Conservation (phyloP, 768 basidiomycete genomes). For the Tephrocybe sp. region DNA sequence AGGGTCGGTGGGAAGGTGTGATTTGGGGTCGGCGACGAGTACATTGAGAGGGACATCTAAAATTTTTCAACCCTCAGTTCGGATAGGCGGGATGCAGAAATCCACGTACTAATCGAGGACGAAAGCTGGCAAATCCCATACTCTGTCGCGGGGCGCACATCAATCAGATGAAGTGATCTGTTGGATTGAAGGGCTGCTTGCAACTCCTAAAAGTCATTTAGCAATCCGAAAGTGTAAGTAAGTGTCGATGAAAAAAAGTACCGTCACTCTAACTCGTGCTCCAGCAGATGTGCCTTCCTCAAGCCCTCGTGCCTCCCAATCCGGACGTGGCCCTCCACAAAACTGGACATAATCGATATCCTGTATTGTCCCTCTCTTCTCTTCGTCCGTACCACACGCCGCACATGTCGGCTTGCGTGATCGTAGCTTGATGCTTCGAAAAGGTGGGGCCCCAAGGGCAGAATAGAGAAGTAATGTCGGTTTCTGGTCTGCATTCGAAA, state of each 20-base stretch:
- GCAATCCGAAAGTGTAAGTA: neutral
- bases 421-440: constrained; percentile 83
- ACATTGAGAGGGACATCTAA: constrained; percentile 67
- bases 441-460: constrained; percentile 67
- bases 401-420: constrained; percentile 65
- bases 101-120: constrained; percentile 57
- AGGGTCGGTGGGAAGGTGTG: constrained; percentile 29
- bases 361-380: constrained; percentile 44
- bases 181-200: constrained; percentile 28
- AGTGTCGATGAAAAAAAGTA: constrained; percentile 21
- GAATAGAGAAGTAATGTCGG: constrained; percentile 43
- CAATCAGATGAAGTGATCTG: constrained; percentile 49
- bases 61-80: neutral
- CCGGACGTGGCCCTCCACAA: constrained; percentile 71
- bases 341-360: constrained; percentile 80
- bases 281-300: constrained; percentile 32
- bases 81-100: neutral
- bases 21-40: constrained; percentile 59
- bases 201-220: constrained; percentile 19
- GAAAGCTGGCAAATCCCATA: constrained; percentile 86
- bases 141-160: constrained; percentile 77
- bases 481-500: constrained; percentile 63
- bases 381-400: constrained; percentile 63
- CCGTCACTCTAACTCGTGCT: constrained; percentile 43
- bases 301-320: constrained; percentile 62